Base-by-base conservation (phyloP, 2,329 filamentous ascomycete genomes). In the Talaromyces pinophilus region DNA sequence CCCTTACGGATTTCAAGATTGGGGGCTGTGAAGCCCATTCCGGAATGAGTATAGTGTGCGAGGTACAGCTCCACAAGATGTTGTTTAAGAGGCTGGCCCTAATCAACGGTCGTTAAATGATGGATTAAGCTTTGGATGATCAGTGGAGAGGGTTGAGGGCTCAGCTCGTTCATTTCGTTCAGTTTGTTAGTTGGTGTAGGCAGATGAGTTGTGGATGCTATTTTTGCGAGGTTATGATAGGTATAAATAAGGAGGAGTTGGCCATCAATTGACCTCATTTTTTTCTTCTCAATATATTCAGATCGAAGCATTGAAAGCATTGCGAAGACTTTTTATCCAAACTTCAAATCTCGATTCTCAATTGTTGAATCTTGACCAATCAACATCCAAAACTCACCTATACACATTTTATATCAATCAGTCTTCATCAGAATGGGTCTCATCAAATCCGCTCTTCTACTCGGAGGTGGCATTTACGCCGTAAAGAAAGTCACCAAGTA, bases 41-140 rank as follows among this genome's bases (percentile, higher is more conserved):
- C 54, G 11, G 30, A 57, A 50, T 19, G 17, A 57, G 63, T 17
- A 61, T 65, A 40, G 63, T 64, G 63, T 64, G 59, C 63, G 55
- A 64, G 42, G 5, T 48, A 6, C 3, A 25, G n/a, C 33, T 17
- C n/a, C 52, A 59, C 33, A 44, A 60, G n/a, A 2, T 17, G 50
- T 19, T 11, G 25, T 33, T 28, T 54, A 2, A 54, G 50, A 54
- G 50, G 50, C 8, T 57, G n/a, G 19, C 52, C 46, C n/a, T 57
- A 17, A 55, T 19, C 22, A 50, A 50, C 11, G 19, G 11, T 28
- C 46, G 11, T 54, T 10, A 19, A n/a, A 33, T 50, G 48, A 30
- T n/a, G 19, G 15, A 6, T 35, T 22, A 7, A 6, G n/a, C 8
- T 35, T 57, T 38, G 17, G 52, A n/a, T 38, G 52, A 55, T 35